phyloP scores from a whole-genome alignment of 2,329 filamentous ascomycete genomes.

The Diplodia scrobiculata region DNA sequence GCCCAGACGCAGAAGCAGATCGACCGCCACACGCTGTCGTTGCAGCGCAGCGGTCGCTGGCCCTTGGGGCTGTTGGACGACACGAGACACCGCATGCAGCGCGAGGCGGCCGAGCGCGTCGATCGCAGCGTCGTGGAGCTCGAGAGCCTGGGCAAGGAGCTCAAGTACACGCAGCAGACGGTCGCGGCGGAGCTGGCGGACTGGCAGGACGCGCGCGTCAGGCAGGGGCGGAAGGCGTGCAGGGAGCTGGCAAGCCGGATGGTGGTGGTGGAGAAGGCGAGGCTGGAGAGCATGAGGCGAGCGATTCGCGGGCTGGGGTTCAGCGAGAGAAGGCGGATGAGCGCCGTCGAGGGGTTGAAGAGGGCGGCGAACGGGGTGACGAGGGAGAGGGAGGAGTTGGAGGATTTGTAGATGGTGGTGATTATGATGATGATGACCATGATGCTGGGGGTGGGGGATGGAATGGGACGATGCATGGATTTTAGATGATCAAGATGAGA shows the following conservation, averaged over 20 bases:
- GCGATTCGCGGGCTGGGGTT: constrained; percentile 64
- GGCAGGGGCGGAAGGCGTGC: constrained; percentile 72
- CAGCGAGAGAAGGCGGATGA: constrained; percentile 19
- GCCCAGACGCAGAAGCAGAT: constrained; percentile 72
- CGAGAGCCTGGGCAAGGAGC: constrained; percentile 73
- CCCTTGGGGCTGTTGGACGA: constrained; percentile 83
- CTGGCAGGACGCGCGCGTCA: constrained; percentile 88
- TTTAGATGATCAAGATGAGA: constrained; percentile 17
- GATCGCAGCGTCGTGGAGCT: constrained; percentile 70
- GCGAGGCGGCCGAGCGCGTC: constrained; percentile 81
- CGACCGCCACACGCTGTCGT: constrained; percentile 73
- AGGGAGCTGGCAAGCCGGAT: constrained; percentile 74
- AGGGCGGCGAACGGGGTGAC: not conserved
- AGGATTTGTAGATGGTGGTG: constrained; percentile 14
- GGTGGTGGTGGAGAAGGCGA: constrained; percentile 76
- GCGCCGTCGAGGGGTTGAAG: constrained; percentile 11
- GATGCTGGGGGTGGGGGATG: too few relatives aligned
- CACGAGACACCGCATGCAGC: constrained; percentile 75
- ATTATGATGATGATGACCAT: not conserved
- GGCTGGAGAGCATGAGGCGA: constrained; percentile 76
- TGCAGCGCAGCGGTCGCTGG: constrained; percentile 76
- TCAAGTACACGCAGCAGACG: constrained; percentile 89
- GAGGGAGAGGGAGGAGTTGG: constrained; percentile 11
- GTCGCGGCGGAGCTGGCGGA: constrained; percentile 88
- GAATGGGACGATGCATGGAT: not conserved